Conservation (phyloP, 768 basidiomycete genomes). For the Trametes maxima region DNA sequence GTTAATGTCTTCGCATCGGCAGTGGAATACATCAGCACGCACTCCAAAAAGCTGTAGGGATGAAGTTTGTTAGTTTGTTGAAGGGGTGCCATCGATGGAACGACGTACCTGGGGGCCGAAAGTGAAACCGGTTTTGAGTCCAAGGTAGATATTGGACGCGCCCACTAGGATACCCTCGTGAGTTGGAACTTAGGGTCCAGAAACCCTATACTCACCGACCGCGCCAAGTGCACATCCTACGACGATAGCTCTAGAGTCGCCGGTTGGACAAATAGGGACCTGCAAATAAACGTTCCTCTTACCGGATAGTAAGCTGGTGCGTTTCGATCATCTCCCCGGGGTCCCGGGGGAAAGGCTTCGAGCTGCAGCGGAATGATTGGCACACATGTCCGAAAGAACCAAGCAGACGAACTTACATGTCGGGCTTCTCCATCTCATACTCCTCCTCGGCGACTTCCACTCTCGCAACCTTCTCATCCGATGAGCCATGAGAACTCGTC, state of each 20-base stretch:
- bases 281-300: not conserved
- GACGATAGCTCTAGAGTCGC: constrained; percentile 14
- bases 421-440: constrained; percentile 1
- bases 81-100: not conserved
- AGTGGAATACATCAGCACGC: constrained; percentile 8
- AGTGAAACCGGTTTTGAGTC: constrained; percentile 68
- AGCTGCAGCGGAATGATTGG: not conserved
- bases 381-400: not conserved
- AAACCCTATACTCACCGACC: constrained; percentile 18
- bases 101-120: constrained; percentile 52
- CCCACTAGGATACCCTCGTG: constrained; percentile 37
- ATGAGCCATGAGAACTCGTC: not conserved
- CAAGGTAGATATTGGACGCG: constrained; percentile 69
- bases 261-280: not conserved
- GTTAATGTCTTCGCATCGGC: not conserved
- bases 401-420: not conserved
- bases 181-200: constrained; percentile 48
- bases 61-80: not conserved
- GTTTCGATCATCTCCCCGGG: constrained; percentile 50
- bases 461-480: not conserved
- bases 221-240: constrained; percentile 25
- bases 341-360: constrained; percentile 56
- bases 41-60: constrained; percentile 51
- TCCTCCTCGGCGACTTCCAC: not conserved
- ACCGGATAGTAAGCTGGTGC: constrained; percentile 54